Percentiles rank a stretch among this genome's conserved stretches.
phyloP scores from a whole-genome alignment of 805 yeast genomes.

The Ogataea degrootiae region DNA sequence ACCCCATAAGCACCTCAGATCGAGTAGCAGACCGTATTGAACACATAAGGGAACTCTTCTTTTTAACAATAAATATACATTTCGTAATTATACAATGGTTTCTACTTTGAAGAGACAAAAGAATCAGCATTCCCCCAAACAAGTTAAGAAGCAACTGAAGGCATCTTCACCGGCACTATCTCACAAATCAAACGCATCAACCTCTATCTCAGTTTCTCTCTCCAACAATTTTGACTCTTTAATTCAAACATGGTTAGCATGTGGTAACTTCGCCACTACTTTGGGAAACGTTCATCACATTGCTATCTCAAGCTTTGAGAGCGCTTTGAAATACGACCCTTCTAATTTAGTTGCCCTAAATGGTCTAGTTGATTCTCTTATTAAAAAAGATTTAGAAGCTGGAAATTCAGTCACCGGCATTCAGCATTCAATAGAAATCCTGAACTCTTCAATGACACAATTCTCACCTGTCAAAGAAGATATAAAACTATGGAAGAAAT shows the following conservation, averaged over 20 bases:
- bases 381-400: conserved; percentile 34
- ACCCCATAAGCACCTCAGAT: too few species aligned
- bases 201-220: background rate
- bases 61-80: background rate
- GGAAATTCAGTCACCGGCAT: conserved; percentile 36
- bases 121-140: conserved; percentile 1
- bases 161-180: conserved; percentile 1
- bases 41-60: too few species aligned
- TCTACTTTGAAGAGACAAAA: conserved; percentile 1
- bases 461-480: conserved; percentile 37
- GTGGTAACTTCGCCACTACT: conserved; percentile 42
- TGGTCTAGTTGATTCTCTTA: conserved; percentile 38
- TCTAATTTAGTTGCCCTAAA: conserved; percentile 36
- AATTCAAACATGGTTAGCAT: conserved; percentile 37
- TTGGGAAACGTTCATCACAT: conserved; percentile 32
- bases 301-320: conserved; percentile 41
- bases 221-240: conserved; percentile 2
- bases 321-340: conserved; percentile 39
- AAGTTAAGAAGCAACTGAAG: background rate
- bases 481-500: conserved; percentile 40
- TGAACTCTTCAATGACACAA: conserved; percentile 34
- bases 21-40: too few species aligned
- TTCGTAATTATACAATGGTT: background rate
- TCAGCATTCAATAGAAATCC: conserved; percentile 35
- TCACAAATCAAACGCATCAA: background rate